Evolutionary conservation across 495 filamentous ascomycete genomes (phyloP).

Genomic region (Penicillium paxilli): DNA sequence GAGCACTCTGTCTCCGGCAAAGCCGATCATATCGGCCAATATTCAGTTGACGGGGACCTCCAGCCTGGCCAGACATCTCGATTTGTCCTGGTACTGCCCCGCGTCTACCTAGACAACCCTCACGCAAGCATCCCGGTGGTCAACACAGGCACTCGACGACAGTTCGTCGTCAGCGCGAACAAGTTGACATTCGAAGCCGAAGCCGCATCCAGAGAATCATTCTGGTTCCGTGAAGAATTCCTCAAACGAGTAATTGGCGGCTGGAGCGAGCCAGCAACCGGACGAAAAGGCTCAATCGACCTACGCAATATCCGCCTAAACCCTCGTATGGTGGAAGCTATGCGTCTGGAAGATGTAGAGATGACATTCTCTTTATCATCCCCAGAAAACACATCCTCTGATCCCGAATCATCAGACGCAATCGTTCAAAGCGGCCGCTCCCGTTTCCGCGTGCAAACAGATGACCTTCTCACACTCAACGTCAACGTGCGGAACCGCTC

Average conservation of each 20-base stretch:
- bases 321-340: conserved; percentile 77
- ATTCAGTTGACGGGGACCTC: conserved; percentile 59
- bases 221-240: conserved; percentile 89
- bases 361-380: conserved; percentile 59
- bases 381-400: conserved; percentile 14
- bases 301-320: conserved; percentile 71
- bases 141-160: conserved; percentile 69
- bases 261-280: conserved; percentile 65
- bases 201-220: conserved; percentile 74
- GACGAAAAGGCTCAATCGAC: conserved; percentile 69
- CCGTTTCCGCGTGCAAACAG: conserved; percentile 60
- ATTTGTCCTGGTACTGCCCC: conserved; percentile 72
- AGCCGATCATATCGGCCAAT: conserved; percentile 25
- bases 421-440: conserved; percentile 46
- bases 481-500: conserved; percentile 74
- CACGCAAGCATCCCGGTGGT: conserved; percentile 76
- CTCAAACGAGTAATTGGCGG: conserved; percentile 67
- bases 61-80: conserved; percentile 78
- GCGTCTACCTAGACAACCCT: conserved; percentile 74
- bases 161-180: conserved; percentile 83
- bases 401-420: conserved; percentile 5
- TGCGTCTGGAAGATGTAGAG: conserved; percentile 77
- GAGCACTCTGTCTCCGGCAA: conserved; percentile 25
- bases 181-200: conserved; percentile 79
- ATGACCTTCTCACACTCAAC: conserved; percentile 69